Conservation (phyloP, 805 yeast species). For the Brettanomyces bruxellensis region DNA sequence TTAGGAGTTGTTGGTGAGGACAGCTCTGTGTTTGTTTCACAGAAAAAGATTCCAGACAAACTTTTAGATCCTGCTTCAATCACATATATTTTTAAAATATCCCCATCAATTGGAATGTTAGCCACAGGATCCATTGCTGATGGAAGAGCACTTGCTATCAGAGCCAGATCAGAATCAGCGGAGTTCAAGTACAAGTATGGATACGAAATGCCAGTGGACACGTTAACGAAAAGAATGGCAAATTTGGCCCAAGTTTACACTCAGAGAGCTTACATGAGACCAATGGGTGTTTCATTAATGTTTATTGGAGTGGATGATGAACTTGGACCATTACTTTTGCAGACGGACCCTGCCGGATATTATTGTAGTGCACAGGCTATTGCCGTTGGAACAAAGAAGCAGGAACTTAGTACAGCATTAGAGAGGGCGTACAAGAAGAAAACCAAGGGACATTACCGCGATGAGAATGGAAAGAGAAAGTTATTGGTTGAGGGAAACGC, state of each 20-base stretch:
- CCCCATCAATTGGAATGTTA: conserved; percentile 77
- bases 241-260: conserved; percentile 92
- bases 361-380: conserved; percentile 85
- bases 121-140: conserved; percentile 96
- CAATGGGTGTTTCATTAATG: conserved; percentile 89
- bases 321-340: conserved; percentile 80
- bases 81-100: conserved; percentile 74
- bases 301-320: conserved; percentile 85
- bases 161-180: conserved; percentile 94
- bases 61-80: conserved; percentile 82
- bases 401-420: conserved; percentile 81
- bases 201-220: conserved; percentile 93
- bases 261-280: conserved; percentile 98
- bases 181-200: conserved; percentile 93
- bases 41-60: conserved; percentile 94
- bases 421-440: conserved; percentile 82
- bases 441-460: conserved; percentile 11
- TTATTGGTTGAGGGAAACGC: conserved; percentile 70
- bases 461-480: conserved; percentile 21
- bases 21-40: conserved; percentile 81
- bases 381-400: conserved; percentile 96
- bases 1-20: conserved; percentile 82
- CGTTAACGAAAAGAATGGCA: conserved; percentile 89
- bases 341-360: conserved; percentile 97
- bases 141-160: conserved; percentile 79